Evolutionary conservation across 2,329 filamentous ascomycete genomes (phyloP), one percentile per base, ranked within the genome.

Genomic region (Rutstroemia sp.): DNA sequence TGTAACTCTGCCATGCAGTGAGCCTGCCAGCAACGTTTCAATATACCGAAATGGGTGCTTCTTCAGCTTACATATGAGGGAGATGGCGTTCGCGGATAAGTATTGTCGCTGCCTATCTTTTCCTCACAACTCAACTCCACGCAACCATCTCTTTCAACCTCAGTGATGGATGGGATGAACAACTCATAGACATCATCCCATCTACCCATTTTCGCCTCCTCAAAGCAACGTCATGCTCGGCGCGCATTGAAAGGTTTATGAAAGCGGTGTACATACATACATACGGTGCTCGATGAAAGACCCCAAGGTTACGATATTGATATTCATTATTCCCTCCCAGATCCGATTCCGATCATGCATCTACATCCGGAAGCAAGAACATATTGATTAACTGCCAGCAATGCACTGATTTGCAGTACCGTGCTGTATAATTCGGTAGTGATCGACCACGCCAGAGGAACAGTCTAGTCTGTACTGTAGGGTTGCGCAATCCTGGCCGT

Each of bases 61-160:
- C 53, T 27, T 55, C 53, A 55, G 53, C 53, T 55, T 55, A 42
- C 53, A 55, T 45, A 51, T 51, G 46, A 51, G 42, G 53, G 38
- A 51, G 53, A 47, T 47, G 53, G 39, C 46, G 53, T 36, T 47
- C 44, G 48, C 45, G 27, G 9, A 30, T 30, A 30, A 9, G 2
- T 30, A 49, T 48, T 30, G 30, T 54, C 51, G n/a, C 21, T n/a
- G 45, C 47, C 16, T 54, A 54, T 34, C 42, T 53, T 53, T 53
- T 53, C 27, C 8, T 10, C 27, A 30, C 27, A 30, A 2, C 27
- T 30, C 27, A 19, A 19, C 19, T 19, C 19, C 19, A 30, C 27
- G 8, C 27, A 8, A 53, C 45, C 42, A 23, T 55, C n/a, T 49
- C 45, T 38, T 30, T 39, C 19, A 36, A 51, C 45, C 27, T 23